These are phyloP conservation scores for Beauveria caledonica DNA, from an alignment of 2,329 filamentous ascomycete genomes.

Conservation along the genomic window DNA sequence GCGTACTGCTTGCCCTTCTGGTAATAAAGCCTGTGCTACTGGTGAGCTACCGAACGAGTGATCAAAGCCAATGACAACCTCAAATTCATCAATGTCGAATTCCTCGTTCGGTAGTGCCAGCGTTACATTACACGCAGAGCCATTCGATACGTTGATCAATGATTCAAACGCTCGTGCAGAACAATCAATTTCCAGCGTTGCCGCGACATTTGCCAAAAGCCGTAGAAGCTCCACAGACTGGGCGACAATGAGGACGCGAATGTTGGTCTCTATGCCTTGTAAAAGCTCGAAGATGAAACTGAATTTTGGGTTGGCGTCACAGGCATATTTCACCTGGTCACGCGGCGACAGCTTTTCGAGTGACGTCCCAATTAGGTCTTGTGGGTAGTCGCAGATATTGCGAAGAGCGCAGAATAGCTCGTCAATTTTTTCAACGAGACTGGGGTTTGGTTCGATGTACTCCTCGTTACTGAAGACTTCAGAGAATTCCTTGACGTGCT, in stretches of 20 bases:
- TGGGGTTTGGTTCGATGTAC: slow-evolving; percentile 29
- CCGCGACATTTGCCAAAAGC: slow-evolving; percentile 43
- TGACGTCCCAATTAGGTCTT: slow-evolving; percentile 38
- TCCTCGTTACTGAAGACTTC: slow-evolving; percentile 32
- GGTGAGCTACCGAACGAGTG: slow-evolving; percentile 36
- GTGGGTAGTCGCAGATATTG: slow-evolving; percentile 50
- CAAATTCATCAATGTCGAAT: slow-evolving; percentile 32
- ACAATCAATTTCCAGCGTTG: slow-evolving; percentile 29
- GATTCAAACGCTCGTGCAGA: slow-evolving; percentile 25
- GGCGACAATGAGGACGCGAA: slow-evolving; percentile 45
- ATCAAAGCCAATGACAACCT: slow-evolving; percentile 48
- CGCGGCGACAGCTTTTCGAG: slow-evolving; percentile 29
- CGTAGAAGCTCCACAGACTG: slow-evolving; percentile 41
- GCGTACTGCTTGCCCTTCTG: slow-evolving; percentile 16
- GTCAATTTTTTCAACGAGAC: slow-evolving; percentile 39
- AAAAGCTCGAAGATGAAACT: slow-evolving; percentile 51
- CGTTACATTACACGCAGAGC: slow-evolving; percentile 31
- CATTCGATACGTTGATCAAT: slow-evolving; percentile 20
- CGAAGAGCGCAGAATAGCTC: slow-evolving; percentile 41
- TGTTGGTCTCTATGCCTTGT: slow-evolving; percentile 33
- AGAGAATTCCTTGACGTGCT: slow-evolving; percentile 38
- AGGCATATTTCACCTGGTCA: slow-evolving; percentile 43
- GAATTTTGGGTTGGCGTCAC: slow-evolving; percentile 51
- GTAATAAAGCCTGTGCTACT: slow-evolving; percentile 16
- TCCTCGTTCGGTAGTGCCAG: slow-evolving; percentile 34